Evolutionary conservation across 208 protist species (phyloP), one percentile per base, ranked within the genome.

Genomic region (Acanthamoeba triangularis): DNA sequence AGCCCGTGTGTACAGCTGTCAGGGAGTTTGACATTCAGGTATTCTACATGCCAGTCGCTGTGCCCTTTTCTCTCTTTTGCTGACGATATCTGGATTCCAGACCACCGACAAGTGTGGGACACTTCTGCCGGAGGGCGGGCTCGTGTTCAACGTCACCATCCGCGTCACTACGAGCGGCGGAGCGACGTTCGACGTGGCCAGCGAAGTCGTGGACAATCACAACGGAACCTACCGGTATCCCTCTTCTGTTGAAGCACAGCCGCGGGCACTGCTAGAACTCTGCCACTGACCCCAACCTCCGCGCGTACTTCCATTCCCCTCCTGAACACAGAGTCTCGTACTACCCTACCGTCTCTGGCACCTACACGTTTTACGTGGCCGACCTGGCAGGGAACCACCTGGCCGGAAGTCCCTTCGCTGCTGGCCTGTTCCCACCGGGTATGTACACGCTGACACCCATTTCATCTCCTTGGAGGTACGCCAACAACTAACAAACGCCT

Each of bases 211-310:
- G n/a, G 88, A 94, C 41, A 94, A 94, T 35, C 8, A 18, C 44
- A 94, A 94, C n/a, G 88, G 88, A 25, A 94, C 88, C n/a, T 94
- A 94, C 33, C 78, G 56, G 88, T 80, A 94, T 11, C n/a, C n/a
- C n/a, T n/a, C n/a, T n/a, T n/a, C 74, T 49, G 11, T 49, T 49
- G 44, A 49, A 49, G 44, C 44, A 49, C 44, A 49, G 14, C 44
- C 0, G 41, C 10, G 10, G 44, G 44, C n/a, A n/a, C n/a, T n/a
- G n/a, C n/a, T n/a, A n/a, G n/a, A n/a, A 8, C 5, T 44, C 16
- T 65, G 35, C 30, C 49, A 10, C 84, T 90, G 56, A 52, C 18
- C 49, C 13, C n/a, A n/a, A n/a, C n/a, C n/a, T n/a, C n/a, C n/a
- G 54, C n/a, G n/a, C 8, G n/a, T 13, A 67, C 61, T n/a, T n/a